Percentiles rank a stretch among this genome's conserved stretches.
These are phyloP conservation scores for Globisporangium nodosum DNA, from an alignment of 352 stramenopile genomes.

Conservation along the genomic window DNA sequence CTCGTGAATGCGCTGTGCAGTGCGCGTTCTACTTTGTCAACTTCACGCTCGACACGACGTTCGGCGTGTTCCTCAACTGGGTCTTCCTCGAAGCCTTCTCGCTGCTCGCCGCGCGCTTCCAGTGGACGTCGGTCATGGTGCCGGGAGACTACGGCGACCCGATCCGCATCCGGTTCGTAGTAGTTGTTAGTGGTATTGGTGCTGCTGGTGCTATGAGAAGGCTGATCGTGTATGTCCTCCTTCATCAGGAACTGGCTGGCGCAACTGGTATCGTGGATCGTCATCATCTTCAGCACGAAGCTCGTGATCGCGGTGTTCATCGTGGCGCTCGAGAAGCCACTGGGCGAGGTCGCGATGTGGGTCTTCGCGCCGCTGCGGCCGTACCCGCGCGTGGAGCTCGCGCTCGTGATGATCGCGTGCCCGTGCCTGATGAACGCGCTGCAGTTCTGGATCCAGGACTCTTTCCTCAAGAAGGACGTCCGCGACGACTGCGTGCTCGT, in stretches of 20 bases:
- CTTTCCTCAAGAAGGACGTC: constrained; percentile 85
- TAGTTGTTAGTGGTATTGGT: background rate
- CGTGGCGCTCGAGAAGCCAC: constrained; percentile 54
- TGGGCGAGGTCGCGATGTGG: constrained; percentile 50
- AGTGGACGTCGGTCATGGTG: constrained; percentile 54
- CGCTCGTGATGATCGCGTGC: constrained; percentile 85
- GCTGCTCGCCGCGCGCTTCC: constrained; percentile 42
- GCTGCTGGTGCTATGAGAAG: background rate
- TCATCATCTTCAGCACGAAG: constrained; percentile 78
- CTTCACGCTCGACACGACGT: constrained; percentile 82
- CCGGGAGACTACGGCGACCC: constrained; percentile 80
- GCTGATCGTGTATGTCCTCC: background rate
- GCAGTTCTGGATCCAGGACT: constrained; percentile 89
- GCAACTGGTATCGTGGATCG: constrained; percentile 75
- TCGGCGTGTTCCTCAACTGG: constrained; percentile 84
- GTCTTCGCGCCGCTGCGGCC: constrained; percentile 64
- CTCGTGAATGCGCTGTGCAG: constrained; percentile 14
- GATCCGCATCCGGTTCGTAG: constrained; percentile 31
- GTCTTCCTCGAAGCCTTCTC: constrained; percentile 58
- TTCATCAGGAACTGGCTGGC: constrained; percentile 45
- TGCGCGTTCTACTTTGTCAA: constrained; percentile 89
- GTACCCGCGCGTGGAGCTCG: constrained; percentile 69
- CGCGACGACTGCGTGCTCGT: constrained; percentile 53
- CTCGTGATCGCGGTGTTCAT: constrained; percentile 76
- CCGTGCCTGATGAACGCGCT: constrained; percentile 86